A percentile compares a stretch with the other conserved stretches of the same genome.
These are phyloP conservation scores for Piper longum DNA, from an alignment of 164 flowering plant genomes.

Conservation along the genomic window DNA sequence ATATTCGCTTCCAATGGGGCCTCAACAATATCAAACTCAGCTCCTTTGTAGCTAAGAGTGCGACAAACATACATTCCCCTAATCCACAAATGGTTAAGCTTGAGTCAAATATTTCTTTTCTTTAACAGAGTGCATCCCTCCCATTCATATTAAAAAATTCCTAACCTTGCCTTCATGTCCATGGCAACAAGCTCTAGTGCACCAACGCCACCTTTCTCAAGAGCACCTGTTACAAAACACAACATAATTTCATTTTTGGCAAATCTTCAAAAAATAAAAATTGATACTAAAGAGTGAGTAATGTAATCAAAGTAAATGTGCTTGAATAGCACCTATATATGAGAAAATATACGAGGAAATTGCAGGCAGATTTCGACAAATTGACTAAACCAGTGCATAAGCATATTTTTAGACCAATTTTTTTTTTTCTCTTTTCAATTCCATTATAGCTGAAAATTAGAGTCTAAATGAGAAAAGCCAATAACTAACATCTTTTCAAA, in stretches of 20 bases:
- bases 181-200: conserved; percentile 98
- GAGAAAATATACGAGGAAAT: too few species aligned
- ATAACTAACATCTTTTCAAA: too few species aligned
- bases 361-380: too few species aligned
- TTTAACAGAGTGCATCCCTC: background rate
- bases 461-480: too few species aligned
- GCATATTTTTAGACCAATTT: too few species aligned
- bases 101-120: background rate
- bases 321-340: too few species aligned
- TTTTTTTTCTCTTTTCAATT: too few species aligned
- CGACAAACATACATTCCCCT: conserved; percentile 99
- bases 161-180: conserved; percentile 99
- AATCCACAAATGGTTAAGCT: conserved; percentile 1
- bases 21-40: conserved; percentile 86
- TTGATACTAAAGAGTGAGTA: background rate
- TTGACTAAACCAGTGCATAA: too few species aligned
- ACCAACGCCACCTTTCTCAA: conserved; percentile 98
- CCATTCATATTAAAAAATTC: background rate
- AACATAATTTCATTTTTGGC: background rate
- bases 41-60: conserved; percentile 90
- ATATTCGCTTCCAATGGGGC: conserved; percentile 71
- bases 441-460: too few species aligned
- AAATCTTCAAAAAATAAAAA: conserved; percentile 1
- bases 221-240: conserved; percentile 42
- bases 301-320: too few species aligned